Percentiles rank a stretch among this genome's conserved stretches.
These are phyloP conservation scores for Pseudevernia furfuracea DNA, from an alignment of 495 filamentous ascomycete species.

Conservation along the genomic window DNA sequence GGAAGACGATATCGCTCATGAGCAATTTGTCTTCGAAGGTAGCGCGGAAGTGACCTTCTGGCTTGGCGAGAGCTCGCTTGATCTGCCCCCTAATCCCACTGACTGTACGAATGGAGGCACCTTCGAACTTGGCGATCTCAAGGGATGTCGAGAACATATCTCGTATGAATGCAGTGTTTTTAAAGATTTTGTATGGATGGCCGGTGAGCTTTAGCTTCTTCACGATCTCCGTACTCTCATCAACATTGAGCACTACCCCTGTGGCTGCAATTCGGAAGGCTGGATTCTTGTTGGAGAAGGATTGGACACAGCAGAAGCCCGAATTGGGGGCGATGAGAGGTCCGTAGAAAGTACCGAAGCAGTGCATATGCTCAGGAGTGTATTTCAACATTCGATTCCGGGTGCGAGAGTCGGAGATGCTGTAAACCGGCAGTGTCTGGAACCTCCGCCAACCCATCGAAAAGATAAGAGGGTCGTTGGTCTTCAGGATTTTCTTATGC, in stretches of 20 bases:
- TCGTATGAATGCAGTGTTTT: constrained; percentile 97
- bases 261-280: constrained; percentile 93
- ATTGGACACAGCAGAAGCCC: constrained; percentile 88
- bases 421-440: constrained; percentile 86
- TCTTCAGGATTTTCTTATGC: constrained; percentile 99
- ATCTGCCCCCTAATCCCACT: constrained; percentile 94
- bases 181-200: constrained; percentile 93
- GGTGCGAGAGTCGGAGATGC: constrained; percentile 84
- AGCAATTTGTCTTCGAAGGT: constrained; percentile 98
- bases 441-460: constrained; percentile 96
- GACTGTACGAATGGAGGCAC: constrained; percentile 88
- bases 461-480: constrained; percentile 93
- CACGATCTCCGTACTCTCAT: constrained; percentile 90
- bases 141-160: constrained; percentile 92
- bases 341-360: constrained; percentile 89
- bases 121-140: constrained; percentile 97
- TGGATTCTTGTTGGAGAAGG: constrained; percentile 77
- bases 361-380: constrained; percentile 96
- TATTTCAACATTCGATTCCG: constrained; percentile 98
- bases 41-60: constrained; percentile 89
- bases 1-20: constrained; percentile 91
- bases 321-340: constrained; percentile 93
- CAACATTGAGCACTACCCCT: constrained; percentile 84
- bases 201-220: constrained; percentile 98
- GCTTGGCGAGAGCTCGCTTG: constrained; percentile 83